Conservation (phyloP, 495 filamentous ascomycete species). For the Choiromyces venosus region DNA sequence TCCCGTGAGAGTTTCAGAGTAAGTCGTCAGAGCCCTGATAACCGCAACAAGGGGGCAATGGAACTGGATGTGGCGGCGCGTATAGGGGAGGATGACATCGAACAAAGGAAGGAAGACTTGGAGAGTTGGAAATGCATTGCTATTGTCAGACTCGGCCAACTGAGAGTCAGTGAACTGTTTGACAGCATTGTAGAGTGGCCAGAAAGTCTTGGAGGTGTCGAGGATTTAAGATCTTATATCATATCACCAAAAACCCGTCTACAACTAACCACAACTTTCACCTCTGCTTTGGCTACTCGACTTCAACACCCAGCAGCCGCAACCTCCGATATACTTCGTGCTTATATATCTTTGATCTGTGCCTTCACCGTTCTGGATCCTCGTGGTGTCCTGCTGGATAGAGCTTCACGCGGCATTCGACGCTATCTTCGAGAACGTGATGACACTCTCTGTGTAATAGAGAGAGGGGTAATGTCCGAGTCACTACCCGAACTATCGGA, state of each 20-base stretch:
- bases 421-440: constrained; percentile 84
- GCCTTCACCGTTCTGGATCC: constrained; percentile 85
- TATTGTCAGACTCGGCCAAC: constrained; percentile 66
- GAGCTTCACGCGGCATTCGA: constrained; percentile 75
- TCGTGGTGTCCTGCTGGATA: constrained; percentile 82
- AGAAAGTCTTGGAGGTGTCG: constrained; percentile 68
- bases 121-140: constrained; percentile 78
- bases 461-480: constrained; percentile 74
- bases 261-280: constrained; percentile 68
- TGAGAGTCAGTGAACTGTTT: constrained; percentile 78
- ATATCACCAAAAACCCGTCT: constrained; percentile 54
- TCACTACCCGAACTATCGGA: constrained; percentile 38
- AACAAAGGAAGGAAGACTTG: constrained; percentile 50
- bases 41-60: constrained; percentile 37
- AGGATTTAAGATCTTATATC: constrained; percentile 59
- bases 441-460: constrained; percentile 82
- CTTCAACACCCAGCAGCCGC: constrained; percentile 83
- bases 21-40: constrained; percentile 36
- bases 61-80: constrained; percentile 36
- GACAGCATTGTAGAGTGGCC: constrained; percentile 85
- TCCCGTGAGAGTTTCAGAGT: constrained; percentile 39
- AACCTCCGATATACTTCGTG: constrained; percentile 78
- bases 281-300: constrained; percentile 59
- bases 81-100: constrained; percentile 38
- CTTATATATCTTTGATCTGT: constrained; percentile 88